Percentiles rank a stretch among this genome's conserved stretches.
phyloP scores from a whole-genome alignment of 495 filamentous ascomycete species.

The Lentithecium fluviatile region DNA sequence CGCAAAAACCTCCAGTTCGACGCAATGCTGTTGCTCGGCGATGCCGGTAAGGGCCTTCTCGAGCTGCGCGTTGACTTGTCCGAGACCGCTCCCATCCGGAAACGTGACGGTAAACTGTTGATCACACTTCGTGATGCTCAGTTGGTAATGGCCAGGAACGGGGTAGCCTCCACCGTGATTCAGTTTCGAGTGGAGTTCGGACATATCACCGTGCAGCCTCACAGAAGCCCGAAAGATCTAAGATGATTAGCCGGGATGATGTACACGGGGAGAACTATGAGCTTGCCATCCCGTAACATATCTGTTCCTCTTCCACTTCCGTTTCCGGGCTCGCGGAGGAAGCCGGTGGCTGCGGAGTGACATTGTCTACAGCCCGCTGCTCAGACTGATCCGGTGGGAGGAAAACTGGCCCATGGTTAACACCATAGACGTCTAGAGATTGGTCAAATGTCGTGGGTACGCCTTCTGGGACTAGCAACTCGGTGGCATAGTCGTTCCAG shows the following conservation, averaged over 20 bases:
- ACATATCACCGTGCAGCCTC: conserved; percentile 19
- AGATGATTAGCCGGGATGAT: neutral
- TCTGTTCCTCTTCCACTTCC: conserved; percentile 8
- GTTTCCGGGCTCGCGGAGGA: neutral
- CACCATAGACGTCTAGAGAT: neutral
- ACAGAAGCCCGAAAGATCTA: conserved; percentile 20
- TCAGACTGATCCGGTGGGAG: conserved; percentile 2
- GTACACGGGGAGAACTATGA: too few relatives aligned
- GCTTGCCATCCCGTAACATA: conserved; percentile 26
- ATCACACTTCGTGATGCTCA: neutral
- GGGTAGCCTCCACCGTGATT: neutral
- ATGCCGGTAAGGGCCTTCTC: conserved; percentile 7
- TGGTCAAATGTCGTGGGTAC: neutral
- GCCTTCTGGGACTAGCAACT: neutral
- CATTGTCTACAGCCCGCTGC: conserved; percentile 6
- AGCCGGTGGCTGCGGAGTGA: neutral
- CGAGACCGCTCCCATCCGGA: conserved; percentile 12
- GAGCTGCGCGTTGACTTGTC: conserved; percentile 17
- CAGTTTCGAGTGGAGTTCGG: conserved; percentile 1
- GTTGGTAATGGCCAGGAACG: conserved; percentile 1
- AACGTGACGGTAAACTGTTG: conserved; percentile 11
- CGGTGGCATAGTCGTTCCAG: neutral
- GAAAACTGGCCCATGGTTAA: neutral
- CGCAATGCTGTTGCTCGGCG: neutral
- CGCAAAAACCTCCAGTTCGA: conserved; percentile 9